Percentiles rank a stretch among this genome's conserved stretches.
phyloP scores from a whole-genome alignment of 805 yeast species.

The Yamadazyma sp. region DNA sequence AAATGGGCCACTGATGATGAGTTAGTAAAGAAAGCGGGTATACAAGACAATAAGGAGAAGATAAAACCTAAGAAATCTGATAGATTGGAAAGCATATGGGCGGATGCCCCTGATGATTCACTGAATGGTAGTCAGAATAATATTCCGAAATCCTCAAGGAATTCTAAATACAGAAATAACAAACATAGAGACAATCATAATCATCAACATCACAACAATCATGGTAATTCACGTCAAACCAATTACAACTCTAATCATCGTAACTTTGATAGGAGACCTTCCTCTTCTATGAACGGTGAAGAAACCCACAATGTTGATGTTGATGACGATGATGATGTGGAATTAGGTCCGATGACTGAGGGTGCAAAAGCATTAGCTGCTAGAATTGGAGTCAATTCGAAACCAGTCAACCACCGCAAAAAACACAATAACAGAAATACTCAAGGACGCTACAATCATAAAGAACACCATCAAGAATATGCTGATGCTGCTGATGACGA shows the following conservation, averaged over 20 bases:
- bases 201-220: no score
- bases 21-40: constrained; percentile 22
- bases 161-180: background rate
- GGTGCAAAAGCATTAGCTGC: constrained; percentile 26
- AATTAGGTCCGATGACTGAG: constrained; percentile 17
- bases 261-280: no score
- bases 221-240: no score
- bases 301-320: background rate
- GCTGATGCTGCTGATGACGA: constrained; percentile 9
- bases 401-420: background rate
- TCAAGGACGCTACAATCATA: no score
- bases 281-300: background rate
- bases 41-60: constrained; percentile 17
- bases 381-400: constrained; percentile 16
- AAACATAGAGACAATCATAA: background rate
- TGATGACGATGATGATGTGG: constrained; percentile 8
- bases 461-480: no score
- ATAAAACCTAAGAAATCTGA: constrained; percentile 1
- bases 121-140: background rate
- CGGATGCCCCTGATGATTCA: constrained; percentile 12
- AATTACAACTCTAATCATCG: no score
- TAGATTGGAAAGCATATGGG: constrained; percentile 35
- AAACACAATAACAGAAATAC: background rate
- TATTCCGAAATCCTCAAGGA: background rate
- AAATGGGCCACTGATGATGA: constrained; percentile 37